These are phyloP conservation scores for Cocos nucifera DNA, from an alignment of 176 grass and related monocot species.

Conservation along the genomic window DNA sequence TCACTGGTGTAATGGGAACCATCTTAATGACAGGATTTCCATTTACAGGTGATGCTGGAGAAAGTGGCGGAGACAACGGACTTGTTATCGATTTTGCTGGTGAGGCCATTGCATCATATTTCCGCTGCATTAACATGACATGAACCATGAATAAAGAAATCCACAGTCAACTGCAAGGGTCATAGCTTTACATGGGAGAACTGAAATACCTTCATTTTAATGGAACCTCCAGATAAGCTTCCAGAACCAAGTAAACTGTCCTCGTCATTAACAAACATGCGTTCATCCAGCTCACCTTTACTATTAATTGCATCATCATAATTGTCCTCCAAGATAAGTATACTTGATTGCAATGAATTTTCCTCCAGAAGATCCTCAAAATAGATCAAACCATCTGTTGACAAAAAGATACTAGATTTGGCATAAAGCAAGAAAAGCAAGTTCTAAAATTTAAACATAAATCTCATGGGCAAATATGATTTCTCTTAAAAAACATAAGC, in stretches of 20 bases:
- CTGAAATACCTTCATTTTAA: conserved; percentile 66
- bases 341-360: conserved; percentile 53
- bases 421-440: background rate
- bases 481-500: no score
- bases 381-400: conserved; percentile 66
- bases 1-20: conserved; percentile 84
- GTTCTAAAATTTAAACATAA: no score
- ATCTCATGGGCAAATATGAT: no score
- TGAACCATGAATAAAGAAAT: background rate
- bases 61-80: conserved; percentile 76
- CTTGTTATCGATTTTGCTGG: conserved; percentile 75
- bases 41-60: conserved; percentile 38
- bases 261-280: conserved; percentile 84
- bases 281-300: conserved; percentile 87
- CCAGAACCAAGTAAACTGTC: conserved; percentile 81
- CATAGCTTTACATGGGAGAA: conserved; percentile 1
- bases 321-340: conserved; percentile 72
- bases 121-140: conserved; percentile 49
- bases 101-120: conserved; percentile 70
- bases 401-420: background rate
- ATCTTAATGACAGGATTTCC: conserved; percentile 33
- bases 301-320: conserved; percentile 62
- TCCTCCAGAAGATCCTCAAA: conserved; percentile 79
- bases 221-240: conserved; percentile 80
- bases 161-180: background rate